Evolutionary conservation across 176 grass and related monocot species (phyloP), one percentile per base, ranked within the genome.

Genomic region (Otatea glauca): DNA sequence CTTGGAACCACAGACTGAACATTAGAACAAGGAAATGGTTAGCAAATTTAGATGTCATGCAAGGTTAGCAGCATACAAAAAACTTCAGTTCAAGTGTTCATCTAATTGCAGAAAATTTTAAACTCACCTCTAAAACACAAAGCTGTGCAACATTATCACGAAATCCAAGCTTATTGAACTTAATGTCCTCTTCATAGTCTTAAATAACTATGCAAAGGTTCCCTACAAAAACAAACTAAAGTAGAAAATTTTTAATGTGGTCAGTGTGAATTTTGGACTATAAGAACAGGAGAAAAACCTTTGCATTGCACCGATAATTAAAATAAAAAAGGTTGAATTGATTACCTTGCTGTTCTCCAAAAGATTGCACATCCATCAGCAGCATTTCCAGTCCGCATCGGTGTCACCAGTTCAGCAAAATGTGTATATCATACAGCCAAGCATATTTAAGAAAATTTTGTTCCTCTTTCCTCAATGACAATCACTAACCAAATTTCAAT

Each of bases 71-170:
- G 44, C 12, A 56, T 67, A 54, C 9, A 75, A 41, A 64, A 67
- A 44, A 55, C 15, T 81, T 48, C 61, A 81, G n/a, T n/a, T n/a
- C n/a, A n/a, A 67, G 23, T 62, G 74, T 75, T 77, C 21, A 88
- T 72, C 51, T 74, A 74, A 32, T 75, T 76, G 37, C 23, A 32
- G 61, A 48, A 62, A 44, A 78, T 72, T 67, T 64, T 82, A 12
- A 83, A 72, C 74, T 63, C 72, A 95, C 96, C 92, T 98, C 96
- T 80, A 98, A 80, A 83, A 98, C 93, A 94, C 96, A 93, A 73
- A 95, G 67, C 84, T 98, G 93, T 27, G 96, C 96, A 90, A 98
- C 89, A 89, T 98, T 98, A 72, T 98, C 91, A 88, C 87, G 89
- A 85, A 98, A 89, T 16, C 74, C 96, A 94, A 94, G 78, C 86